A percentile compares a stretch with the other conserved stretches of the same genome.
Evolutionary conservation across 768 basidiomycete genomes (phyloP).

Genomic region (Lepiota brunneoincarnata): DNA sequence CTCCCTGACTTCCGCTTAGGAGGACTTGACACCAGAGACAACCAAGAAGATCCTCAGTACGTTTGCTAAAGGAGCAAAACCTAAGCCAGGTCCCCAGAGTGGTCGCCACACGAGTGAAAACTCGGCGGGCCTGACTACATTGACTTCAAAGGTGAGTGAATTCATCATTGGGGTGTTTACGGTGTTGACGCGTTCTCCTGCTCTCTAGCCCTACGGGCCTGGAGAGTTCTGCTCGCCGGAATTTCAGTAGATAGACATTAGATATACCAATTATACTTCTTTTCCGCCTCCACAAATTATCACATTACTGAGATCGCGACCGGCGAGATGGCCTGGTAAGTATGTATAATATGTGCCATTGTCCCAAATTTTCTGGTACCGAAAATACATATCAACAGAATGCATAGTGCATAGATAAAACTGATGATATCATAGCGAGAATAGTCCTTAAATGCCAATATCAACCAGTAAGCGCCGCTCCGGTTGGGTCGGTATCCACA

Average conservation of each 20-base stretch:
- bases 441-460: too few relatives aligned
- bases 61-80: slow-evolving; percentile 79
- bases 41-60: slow-evolving; percentile 80
- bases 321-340: too few relatives aligned
- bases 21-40: slow-evolving; percentile 77
- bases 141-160: slow-evolving; percentile 63
- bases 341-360: too few relatives aligned
- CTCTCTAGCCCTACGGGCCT: slow-evolving; percentile 84
- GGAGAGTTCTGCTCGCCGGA: slow-evolving; percentile 87
- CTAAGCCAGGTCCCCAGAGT: slow-evolving; percentile 92
- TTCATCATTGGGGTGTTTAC: neutral
- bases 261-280: slow-evolving; percentile 1
- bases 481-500: too few relatives aligned
- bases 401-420: neutral
- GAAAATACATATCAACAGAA: neutral
- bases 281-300: neutral
- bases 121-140: slow-evolving; percentile 83
- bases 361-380: too few relatives aligned
- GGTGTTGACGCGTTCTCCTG: slow-evolving; percentile 13
- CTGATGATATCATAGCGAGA: too few relatives aligned
- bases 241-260: slow-evolving; percentile 56
- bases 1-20: slow-evolving; percentile 40
- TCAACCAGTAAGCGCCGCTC: too few relatives aligned
- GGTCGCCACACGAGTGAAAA: slow-evolving; percentile 89
- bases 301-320: neutral